Evolutionary conservation across 164 flowering plant species (phyloP).

Genomic region (Vitis rupestris): DNA sequence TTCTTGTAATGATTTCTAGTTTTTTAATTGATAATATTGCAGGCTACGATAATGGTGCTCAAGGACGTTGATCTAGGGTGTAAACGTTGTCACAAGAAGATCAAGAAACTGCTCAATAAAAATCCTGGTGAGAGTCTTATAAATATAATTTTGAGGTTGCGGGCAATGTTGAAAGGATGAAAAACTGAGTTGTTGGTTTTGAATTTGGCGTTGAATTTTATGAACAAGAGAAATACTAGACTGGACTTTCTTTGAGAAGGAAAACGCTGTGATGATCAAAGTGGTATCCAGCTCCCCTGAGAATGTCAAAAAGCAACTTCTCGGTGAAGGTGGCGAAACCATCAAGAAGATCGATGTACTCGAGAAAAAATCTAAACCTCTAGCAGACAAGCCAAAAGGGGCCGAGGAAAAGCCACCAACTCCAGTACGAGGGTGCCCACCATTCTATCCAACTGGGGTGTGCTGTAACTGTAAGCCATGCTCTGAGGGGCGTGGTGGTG

Average conservation of each 20-base stretch:
- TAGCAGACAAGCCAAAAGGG: too few species aligned
- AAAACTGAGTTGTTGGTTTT: not conserved
- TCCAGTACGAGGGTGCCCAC: too few species aligned
- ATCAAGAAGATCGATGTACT: conserved; percentile 30
- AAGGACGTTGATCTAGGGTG: conserved; percentile 51
- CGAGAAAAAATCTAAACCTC: too few species aligned
- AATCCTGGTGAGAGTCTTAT: conserved; percentile 39
- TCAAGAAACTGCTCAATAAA: conserved; percentile 48
- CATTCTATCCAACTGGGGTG: not conserved
- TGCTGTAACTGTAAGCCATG: conserved; percentile 15
- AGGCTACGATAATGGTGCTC: conserved; percentile 36
- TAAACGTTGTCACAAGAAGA: conserved; percentile 41
- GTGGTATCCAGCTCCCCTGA: conserved; percentile 39
- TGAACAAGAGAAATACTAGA: conserved; percentile 37
- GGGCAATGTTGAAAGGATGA: not conserved
- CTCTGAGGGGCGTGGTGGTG: conserved; percentile 5
- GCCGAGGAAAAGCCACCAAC: too few species aligned
- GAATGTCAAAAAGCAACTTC: conserved; percentile 30
- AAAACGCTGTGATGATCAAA: conserved; percentile 29
- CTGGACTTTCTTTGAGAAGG: conserved; percentile 35
- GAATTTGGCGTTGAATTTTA: too few species aligned
- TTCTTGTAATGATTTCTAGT: too few species aligned
- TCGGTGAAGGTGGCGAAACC: conserved; percentile 25
- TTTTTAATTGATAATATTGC: too few species aligned
- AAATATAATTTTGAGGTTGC: not conserved